A percentile compares a stretch with the other conserved stretches of the same genome.
Conservation (phyloP, 345 rosid species). For the Microthlaspi erraticum region DNA sequence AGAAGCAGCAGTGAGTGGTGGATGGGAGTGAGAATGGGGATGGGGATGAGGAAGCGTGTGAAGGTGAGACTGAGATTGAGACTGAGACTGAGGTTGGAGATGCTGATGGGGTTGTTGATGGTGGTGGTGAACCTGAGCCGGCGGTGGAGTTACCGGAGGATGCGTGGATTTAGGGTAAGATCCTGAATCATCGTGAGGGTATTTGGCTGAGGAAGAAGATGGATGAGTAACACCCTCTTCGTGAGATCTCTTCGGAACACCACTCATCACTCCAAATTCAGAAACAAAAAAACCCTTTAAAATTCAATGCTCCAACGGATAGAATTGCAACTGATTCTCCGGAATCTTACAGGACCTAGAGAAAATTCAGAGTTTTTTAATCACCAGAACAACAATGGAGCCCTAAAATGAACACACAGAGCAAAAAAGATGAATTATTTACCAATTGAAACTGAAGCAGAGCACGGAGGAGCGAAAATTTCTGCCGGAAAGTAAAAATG, state of each 20-base stretch:
- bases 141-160: constrained; percentile 37
- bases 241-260: constrained; percentile 81
- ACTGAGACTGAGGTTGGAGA: constrained; percentile 50
- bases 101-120: constrained; percentile 45
- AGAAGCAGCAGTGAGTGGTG: constrained; percentile 35
- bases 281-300: background rate
- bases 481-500: constrained; percentile 16
- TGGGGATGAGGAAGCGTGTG: constrained; percentile 54
- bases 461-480: constrained; percentile 13
- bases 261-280: constrained; percentile 59
- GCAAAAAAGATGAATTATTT: background rate
- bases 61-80: constrained; percentile 42
- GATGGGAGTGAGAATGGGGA: constrained; percentile 49
- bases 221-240: constrained; percentile 75
- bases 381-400: constrained; percentile 26
- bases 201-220: constrained; percentile 72
- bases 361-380: background rate
- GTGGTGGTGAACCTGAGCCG: constrained; percentile 53
- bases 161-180: constrained; percentile 64
- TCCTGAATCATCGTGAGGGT: constrained; percentile 69
- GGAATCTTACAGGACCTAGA: constrained; percentile 19
- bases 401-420: constrained; percentile 23
- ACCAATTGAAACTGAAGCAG: constrained; percentile 32
- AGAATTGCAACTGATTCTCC: constrained; percentile 4
- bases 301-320: constrained; percentile 8